phyloP scores from a whole-genome alignment of 768 basidiomycete species.

The Boletus subcaerulescens region DNA sequence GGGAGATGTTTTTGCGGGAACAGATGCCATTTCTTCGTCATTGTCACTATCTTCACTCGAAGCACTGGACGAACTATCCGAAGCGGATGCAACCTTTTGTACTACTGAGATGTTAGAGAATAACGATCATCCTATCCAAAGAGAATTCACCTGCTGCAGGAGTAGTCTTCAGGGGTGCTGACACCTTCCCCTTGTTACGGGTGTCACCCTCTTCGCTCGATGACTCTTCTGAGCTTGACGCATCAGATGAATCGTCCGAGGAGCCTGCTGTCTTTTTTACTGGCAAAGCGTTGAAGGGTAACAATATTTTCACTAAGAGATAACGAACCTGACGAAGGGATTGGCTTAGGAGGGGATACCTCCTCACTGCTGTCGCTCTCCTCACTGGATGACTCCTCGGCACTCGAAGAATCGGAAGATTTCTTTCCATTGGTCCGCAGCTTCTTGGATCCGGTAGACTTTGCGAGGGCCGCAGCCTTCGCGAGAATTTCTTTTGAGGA shows the following conservation, averaged over 20 bases:
- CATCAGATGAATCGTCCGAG: slow-evolving; percentile 2
- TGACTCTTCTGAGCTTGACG: slow-evolving; percentile 14
- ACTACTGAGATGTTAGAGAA: neutral
- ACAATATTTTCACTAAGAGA: neutral
- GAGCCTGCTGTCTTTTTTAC: slow-evolving; percentile 1
- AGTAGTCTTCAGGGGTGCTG: slow-evolving; percentile 43
- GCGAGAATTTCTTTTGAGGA: slow-evolving; percentile 44
- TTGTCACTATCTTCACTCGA: neutral
- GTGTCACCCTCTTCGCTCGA: slow-evolving; percentile 4
- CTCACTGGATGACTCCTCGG: slow-evolving; percentile 6
- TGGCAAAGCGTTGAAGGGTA: neutral
- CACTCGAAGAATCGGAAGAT: slow-evolving; percentile 1
- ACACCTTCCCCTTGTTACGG: neutral
- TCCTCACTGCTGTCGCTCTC: slow-evolving; percentile 8
- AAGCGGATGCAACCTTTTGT: neutral
- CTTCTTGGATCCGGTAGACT: neutral
- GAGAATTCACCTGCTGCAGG: slow-evolving; percentile 30
- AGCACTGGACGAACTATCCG: neutral
- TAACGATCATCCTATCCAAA: neutral
- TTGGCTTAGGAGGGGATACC: neutral
- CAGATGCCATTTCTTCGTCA: neutral
- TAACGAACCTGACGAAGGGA: neutral
- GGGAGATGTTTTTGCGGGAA: slow-evolving; percentile 44
- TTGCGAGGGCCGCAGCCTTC: slow-evolving; percentile 36
- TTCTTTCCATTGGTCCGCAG: neutral